A percentile compares a stretch with the other conserved stretches of the same genome.
Conservation (phyloP, 2,329 filamentous ascomycete species). For the Ophiocordyceps australis region DNA sequence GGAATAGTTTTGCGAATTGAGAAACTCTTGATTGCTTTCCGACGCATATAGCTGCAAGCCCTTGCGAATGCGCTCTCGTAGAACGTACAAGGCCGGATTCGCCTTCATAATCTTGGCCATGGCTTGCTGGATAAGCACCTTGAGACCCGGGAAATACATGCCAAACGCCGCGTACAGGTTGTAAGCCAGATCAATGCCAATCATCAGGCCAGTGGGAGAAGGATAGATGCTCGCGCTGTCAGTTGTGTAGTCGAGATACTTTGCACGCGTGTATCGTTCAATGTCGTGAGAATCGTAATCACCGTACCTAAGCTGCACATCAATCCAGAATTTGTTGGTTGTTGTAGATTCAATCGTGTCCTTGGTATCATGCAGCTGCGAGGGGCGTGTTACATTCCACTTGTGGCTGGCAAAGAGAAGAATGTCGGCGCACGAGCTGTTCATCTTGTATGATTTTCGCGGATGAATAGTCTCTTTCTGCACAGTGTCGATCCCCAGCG, state of each 20-base stretch:
- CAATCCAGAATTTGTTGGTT: slow-evolving; percentile 98
- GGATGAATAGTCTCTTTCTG: slow-evolving; percentile 99
- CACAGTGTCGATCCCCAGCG: slow-evolving; percentile 88
- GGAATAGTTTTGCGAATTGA: slow-evolving; percentile 98
- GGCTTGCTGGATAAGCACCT: slow-evolving; percentile 87
- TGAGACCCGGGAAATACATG: slow-evolving; percentile 95
- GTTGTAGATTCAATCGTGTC: slow-evolving; percentile 86
- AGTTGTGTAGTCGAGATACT: slow-evolving; percentile 96
- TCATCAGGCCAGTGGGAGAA: slow-evolving; percentile 91
- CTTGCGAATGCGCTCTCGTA: slow-evolving; percentile 95
- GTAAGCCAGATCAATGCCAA: slow-evolving; percentile 93
- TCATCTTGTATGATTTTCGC: slow-evolving; percentile 99
- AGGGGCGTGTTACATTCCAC: slow-evolving; percentile 93
- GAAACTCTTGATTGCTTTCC: slow-evolving; percentile 96
- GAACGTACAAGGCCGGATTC: slow-evolving; percentile 87
- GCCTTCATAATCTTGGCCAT: slow-evolving; percentile 99
- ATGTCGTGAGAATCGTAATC: slow-evolving; percentile 99
- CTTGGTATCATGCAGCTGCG: slow-evolving; percentile 88
- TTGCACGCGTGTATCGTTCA: slow-evolving; percentile 90
- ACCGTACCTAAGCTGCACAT: slow-evolving; percentile 89
- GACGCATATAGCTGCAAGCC: slow-evolving; percentile 95
- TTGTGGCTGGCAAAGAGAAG: slow-evolving; percentile 94
- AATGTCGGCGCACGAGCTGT: slow-evolving; percentile 96
- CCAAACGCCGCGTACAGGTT: slow-evolving; percentile 97
- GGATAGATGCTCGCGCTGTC: slow-evolving; percentile 99